Conservation (phyloP, 805 yeast genomes). For the Yueomyces sinensis region DNA sequence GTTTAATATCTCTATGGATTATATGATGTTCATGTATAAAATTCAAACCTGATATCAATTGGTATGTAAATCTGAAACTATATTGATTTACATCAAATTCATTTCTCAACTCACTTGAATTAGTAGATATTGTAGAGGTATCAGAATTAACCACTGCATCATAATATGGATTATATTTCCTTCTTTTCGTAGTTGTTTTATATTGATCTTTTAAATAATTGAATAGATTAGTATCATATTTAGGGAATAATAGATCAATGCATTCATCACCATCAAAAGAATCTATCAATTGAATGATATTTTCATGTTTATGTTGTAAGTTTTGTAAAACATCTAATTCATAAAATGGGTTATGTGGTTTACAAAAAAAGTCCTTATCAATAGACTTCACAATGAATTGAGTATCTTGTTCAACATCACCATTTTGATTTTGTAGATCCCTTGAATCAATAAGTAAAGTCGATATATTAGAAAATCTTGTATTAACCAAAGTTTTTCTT, state of each 20-base stretch:
- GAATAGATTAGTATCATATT: constrained; percentile 7
- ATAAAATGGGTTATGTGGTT: constrained; percentile 18
- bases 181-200: no score
- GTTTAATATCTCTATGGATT: constrained; percentile 89
- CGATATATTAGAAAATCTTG: not conserved
- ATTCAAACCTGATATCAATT: constrained; percentile 63
- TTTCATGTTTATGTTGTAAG: constrained; percentile 2
- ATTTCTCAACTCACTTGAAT: constrained; percentile 3
- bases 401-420: no score
- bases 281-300: constrained; percentile 11
- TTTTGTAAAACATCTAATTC: constrained; percentile 14
- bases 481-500: not conserved
- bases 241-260: constrained; percentile 10
- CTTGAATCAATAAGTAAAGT: no score
- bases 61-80: constrained; percentile 42
- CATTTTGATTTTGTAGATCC: no score
- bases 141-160: not conserved
- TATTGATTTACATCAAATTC: constrained; percentile 8
- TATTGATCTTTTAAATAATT: constrained; percentile 11
- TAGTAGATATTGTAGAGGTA: no score
- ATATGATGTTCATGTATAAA: constrained; percentile 78
- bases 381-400: constrained; percentile 11
- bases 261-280: constrained; percentile 6
- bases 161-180: constrained; percentile 12
- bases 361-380: constrained; percentile 10